Evolutionary conservation across 768 basidiomycete genomes (phyloP).

Genomic region (Pholiota microspora): DNA sequence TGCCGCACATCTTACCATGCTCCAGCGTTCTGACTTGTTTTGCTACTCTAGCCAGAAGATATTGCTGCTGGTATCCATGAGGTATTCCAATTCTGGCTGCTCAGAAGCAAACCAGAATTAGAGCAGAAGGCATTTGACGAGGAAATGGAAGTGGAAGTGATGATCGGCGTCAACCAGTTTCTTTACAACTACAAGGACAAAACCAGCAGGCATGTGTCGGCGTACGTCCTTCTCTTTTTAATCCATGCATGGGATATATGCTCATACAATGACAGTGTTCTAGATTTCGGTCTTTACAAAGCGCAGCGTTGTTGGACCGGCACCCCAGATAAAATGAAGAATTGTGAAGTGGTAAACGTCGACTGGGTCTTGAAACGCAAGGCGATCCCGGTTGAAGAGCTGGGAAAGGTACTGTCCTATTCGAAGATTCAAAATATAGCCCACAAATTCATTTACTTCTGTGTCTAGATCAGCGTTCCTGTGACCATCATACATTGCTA

Average conservation of each 20-base stretch:
- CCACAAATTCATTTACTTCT: too few species aligned
- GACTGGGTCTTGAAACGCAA: conserved; percentile 18
- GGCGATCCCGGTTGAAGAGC: conserved; percentile 8
- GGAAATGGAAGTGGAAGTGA: conserved; percentile 19
- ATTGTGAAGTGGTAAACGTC: conserved; percentile 9
- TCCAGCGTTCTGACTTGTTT: background rate
- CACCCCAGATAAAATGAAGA: conserved; percentile 13
- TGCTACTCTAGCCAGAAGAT: conserved; percentile 24
- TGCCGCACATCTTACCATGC: background rate
- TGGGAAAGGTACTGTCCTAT: conserved; percentile 17
- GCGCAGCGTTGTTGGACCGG: conserved; percentile 17
- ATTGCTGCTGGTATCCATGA: conserved; percentile 24
- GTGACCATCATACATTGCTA: conserved; percentile 28
- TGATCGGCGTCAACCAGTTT: conserved; percentile 20
- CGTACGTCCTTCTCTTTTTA: conserved; percentile 12
- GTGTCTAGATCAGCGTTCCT: conserved; percentile 23
- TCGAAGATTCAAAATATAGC: too few species aligned
- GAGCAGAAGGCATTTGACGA: conserved; percentile 2
- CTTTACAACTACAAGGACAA: conserved; percentile 19
- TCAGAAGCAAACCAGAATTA: conserved; percentile 1
- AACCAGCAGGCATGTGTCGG: conserved; percentile 8
- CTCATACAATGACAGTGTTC: conserved; percentile 10
- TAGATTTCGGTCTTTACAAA: conserved; percentile 3
- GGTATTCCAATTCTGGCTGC: conserved; percentile 14
- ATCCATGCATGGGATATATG: background rate